These are phyloP conservation scores for Seiridium unicorne DNA, from an alignment of 2,329 filamentous ascomycete species.

Conservation along the genomic window DNA sequence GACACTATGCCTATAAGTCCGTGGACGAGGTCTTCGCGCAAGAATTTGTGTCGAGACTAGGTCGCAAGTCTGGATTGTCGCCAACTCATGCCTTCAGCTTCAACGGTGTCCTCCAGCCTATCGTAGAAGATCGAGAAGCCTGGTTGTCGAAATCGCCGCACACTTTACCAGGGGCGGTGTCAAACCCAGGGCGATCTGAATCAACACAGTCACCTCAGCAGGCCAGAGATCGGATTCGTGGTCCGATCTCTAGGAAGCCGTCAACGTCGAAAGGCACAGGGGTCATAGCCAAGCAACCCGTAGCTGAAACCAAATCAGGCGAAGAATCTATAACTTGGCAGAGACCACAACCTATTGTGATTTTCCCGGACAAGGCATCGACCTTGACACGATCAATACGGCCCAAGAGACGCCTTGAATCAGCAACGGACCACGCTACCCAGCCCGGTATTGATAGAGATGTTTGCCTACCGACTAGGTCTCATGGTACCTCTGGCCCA, in stretches of 20 bases:
- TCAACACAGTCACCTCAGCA: neutral
- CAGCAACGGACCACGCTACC: neutral
- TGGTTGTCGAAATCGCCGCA: too few species aligned
- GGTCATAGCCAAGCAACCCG: neutral
- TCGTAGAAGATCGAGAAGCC: constrained; percentile 32
- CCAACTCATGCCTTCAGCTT: constrained; percentile 11
- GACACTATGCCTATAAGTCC: neutral
- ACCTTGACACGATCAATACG: neutral
- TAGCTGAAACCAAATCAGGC: neutral
- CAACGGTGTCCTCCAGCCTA: constrained; percentile 29
- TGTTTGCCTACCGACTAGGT: neutral
- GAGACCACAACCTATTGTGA: neutral
- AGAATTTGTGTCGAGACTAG: constrained; percentile 13
- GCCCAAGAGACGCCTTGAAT: neutral
- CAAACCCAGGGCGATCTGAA: neutral
- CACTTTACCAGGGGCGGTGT: constrained; percentile 10
- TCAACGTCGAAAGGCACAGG: neutral
- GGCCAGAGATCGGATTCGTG: neutral
- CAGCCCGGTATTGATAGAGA: neutral
- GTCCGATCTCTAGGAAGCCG: too few species aligned
- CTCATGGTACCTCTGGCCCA: neutral
- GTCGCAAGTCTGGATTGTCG: constrained; percentile 15
- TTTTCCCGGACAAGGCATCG: neutral
- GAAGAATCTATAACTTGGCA: neutral
- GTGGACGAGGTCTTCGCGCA: constrained; percentile 18